Evolutionary conservation across 2,329 filamentous ascomycete genomes (phyloP), one percentile per base, ranked within the genome.

Genomic region (Macrophomina tecta): DNA sequence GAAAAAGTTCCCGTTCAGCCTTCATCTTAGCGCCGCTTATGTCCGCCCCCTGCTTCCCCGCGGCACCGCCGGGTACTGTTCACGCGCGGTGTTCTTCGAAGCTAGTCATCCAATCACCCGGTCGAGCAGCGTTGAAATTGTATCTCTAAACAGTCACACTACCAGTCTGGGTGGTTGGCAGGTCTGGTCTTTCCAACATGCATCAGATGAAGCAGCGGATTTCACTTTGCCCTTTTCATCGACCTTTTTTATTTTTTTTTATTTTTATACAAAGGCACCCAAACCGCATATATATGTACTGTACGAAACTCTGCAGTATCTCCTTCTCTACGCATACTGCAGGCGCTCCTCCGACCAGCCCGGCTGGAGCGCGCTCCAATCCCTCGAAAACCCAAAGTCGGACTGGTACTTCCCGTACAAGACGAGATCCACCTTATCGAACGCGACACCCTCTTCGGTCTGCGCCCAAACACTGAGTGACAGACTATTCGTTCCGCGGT

Each of bases 391-490:
- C 40, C 84, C 84, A 46, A 82, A 86, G 18, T 82, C 80, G 36
- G 86, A 79, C 9, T 83, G 82, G 70, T 86, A 87, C 66, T 87
- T 81, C n/a, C 84, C 76, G 63, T 80, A 79, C 82, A 85, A 84
- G 46, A 82, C 81, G 4, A 88, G 73, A 14, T 78, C 79, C 7
- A 87, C 71, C 69, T 80, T 80, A 0, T 82, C 86, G 0, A 85
- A 86, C 11, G 82, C 80, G 5, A 82, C 82, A 1, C 78, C 81
- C 3, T 36, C 40, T 11, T 67, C 65, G n/a, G 18, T 23, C 77
- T 88, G 86, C 8, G 86, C 85, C 88, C 88, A 90, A 0, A 90
- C 77, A 16, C 83, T 86, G 12, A 89, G 73, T 0, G 79, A 83
- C 63, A 90, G 80, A 0, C 84, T 86, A 69, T 90, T 90, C 8